phyloP scores from a whole-genome alignment of 2,329 filamentous ascomycete genomes.

The Chrysoporthe deuterocubensis region DNA sequence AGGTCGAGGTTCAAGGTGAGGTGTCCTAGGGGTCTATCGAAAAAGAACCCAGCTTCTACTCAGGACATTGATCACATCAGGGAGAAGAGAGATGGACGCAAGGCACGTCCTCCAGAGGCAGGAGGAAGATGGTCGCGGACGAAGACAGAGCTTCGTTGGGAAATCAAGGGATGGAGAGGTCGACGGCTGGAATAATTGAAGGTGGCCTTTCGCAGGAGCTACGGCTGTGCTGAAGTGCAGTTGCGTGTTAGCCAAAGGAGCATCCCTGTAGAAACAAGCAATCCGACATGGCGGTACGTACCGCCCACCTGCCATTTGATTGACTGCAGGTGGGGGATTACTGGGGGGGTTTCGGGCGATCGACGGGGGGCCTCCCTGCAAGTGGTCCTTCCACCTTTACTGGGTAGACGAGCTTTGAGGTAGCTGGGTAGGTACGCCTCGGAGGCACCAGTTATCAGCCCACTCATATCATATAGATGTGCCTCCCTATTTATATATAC shows the following conservation, averaged over 20 bases:
- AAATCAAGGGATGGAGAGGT: conserved; percentile 25
- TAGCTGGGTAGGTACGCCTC: too few relatives aligned
- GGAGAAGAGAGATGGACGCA: conserved; percentile 3
- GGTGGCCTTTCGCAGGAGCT: conserved; percentile 27
- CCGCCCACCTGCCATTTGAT: neutral
- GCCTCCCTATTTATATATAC: neutral
- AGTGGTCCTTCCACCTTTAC: neutral
- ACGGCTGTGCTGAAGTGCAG: conserved; percentile 2
- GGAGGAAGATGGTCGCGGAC: conserved; percentile 15
- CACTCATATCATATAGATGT: neutral
- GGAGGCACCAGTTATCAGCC: neutral
- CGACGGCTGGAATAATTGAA: conserved; percentile 23
- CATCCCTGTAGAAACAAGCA: conserved; percentile 12
- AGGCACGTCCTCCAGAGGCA: conserved; percentile 11
- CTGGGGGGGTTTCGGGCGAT: neutral
- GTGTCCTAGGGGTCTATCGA: conserved; percentile 19
- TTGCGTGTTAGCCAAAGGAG: conserved; percentile 5
- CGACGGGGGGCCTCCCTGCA: neutral
- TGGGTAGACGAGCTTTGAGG: neutral
- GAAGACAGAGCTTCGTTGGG: conserved; percentile 24
- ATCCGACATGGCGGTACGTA: conserved; percentile 10
- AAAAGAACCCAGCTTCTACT: conserved; percentile 20
- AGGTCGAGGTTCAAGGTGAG: conserved; percentile 12
- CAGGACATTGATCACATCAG: conserved; percentile 19
- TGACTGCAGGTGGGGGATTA: neutral